These are phyloP conservation scores for Microthlaspi erraticum DNA, from an alignment of 345 rosid genomes.

Conservation along the genomic window DNA sequence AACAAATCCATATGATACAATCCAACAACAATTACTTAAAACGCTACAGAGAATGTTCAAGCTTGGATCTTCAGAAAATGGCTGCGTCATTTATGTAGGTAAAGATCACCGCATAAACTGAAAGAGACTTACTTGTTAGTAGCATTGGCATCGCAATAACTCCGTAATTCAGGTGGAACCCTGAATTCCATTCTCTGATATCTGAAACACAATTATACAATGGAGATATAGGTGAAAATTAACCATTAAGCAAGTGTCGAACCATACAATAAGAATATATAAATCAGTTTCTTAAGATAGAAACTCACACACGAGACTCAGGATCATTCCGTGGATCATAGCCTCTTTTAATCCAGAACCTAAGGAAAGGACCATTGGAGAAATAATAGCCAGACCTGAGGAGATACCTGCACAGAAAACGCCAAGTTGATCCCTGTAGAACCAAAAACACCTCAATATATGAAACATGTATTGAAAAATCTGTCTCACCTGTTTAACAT, in stretches of 20 bases:
- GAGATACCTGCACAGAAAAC: conserved; percentile 62
- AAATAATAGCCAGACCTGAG: conserved; percentile 90
- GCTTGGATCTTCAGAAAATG: not conserved
- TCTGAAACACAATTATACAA: conserved; percentile 51
- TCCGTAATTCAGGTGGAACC: conserved; percentile 71
- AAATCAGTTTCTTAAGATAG: conserved; percentile 1
- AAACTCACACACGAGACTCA: conserved; percentile 82
- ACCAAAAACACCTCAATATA: conserved; percentile 7
- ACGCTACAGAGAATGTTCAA: not conserved
- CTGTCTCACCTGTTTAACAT: conserved; percentile 73
- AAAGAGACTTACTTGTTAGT: conserved; percentile 59
- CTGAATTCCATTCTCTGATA: conserved; percentile 95
- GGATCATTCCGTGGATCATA: conserved; percentile 98
- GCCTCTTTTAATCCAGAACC: conserved; percentile 96
- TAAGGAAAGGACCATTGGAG: conserved; percentile 82
- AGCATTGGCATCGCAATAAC: conserved; percentile 59
- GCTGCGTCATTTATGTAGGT: not conserved
- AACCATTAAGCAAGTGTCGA: not conserved
- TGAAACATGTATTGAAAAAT: not conserved
- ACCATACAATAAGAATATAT: conserved; percentile 1
- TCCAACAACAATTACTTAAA: conserved; percentile 2
- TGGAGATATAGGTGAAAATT: not conserved
- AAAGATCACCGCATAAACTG: not conserved
- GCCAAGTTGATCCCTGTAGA: conserved; percentile 5
- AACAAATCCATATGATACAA: not conserved